phyloP scores from a whole-genome alignment of 176 grass and related monocot genomes.

The Aegilops sharonensis region DNA sequence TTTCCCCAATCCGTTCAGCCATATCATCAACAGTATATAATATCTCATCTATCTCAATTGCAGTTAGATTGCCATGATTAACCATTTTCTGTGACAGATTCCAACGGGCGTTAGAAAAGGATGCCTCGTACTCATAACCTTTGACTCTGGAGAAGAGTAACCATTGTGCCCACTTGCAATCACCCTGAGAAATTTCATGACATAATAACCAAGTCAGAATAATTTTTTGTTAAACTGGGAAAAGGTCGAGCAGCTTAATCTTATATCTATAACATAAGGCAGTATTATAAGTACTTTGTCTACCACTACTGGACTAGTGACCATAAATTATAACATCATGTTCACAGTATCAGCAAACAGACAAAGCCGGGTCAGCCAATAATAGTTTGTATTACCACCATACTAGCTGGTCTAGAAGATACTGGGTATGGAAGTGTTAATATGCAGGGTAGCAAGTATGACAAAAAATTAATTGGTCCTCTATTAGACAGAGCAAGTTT shows the following conservation, averaged over 20 bases:
- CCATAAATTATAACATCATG: not conserved
- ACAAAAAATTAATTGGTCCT: not conserved
- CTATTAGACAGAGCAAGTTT: not conserved
- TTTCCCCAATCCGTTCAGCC: conserved; percentile 73
- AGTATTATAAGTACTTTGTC: not conserved
- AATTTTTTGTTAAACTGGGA: conserved; percentile 14
- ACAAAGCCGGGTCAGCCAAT: not conserved
- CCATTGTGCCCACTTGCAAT: conserved; percentile 95
- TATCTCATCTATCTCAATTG: conserved; percentile 75
- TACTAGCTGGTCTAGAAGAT: conserved; percentile 2
- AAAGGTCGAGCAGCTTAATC: conserved; percentile 30
- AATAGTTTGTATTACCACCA: not conserved
- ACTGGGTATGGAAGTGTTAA: not conserved
- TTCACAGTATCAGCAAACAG: conserved; percentile 1
- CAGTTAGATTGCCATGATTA: conserved; percentile 41
- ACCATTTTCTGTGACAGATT: conserved; percentile 65
- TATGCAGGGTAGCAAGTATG: not conserved
- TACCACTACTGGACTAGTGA: not conserved
- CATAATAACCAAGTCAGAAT: conserved; percentile 23
- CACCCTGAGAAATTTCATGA: conserved; percentile 54
- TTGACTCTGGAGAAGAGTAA: conserved; percentile 85
- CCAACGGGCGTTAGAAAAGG: conserved; percentile 76
- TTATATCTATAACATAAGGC: conserved; percentile 10
- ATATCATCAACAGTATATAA: conserved; percentile 83
- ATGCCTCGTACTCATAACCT: conserved; percentile 80